Evolutionary conservation across 2,329 filamentous ascomycete species (phyloP).

Genomic region (Tolypocladium inflatum): DNA sequence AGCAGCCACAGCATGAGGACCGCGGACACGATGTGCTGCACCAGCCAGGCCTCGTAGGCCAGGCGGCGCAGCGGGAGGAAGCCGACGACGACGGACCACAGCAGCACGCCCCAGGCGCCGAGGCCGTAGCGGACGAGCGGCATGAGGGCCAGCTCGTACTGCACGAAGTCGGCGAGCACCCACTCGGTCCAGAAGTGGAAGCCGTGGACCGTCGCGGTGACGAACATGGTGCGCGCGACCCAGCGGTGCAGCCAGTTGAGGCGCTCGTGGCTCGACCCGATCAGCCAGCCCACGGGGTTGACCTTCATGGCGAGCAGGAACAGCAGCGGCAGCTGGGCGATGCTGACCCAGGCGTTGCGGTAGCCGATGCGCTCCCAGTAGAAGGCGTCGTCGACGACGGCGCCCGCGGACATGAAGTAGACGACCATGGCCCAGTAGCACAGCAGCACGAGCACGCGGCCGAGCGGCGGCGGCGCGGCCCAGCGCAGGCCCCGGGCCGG

Average conservation of each 20-base stretch:
- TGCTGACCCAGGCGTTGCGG: constrained; percentile 57
- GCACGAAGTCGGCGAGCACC: constrained; percentile 48
- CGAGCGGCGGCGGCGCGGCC: constrained; percentile 48
- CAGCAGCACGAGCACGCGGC: constrained; percentile 42
- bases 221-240: constrained; percentile 58
- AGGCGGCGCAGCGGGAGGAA: constrained; percentile 55
- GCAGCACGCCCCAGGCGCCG: constrained; percentile 54
- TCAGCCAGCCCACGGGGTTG: constrained; percentile 48
- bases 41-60: constrained; percentile 60
- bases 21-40: constrained; percentile 57
- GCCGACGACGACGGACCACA: constrained; percentile 56
- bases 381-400: constrained; percentile 40
- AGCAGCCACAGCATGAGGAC: constrained; percentile 53
- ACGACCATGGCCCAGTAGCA: constrained; percentile 50
- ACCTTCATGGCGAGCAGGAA: constrained; percentile 53
- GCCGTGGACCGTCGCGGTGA: constrained; percentile 60
- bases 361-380: constrained; percentile 58
- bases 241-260: constrained; percentile 68
- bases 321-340: constrained; percentile 55
- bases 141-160: constrained; percentile 50
- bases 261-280: constrained; percentile 57
- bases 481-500: constrained; percentile 37
- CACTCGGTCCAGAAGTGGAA: constrained; percentile 60
- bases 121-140: constrained; percentile 58
- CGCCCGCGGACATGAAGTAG: constrained; percentile 44